A percentile compares a stretch with the other conserved stretches of the same genome.
phyloP scores from a whole-genome alignment of 176 grass and related monocot species.

The Zea luxurians region DNA sequence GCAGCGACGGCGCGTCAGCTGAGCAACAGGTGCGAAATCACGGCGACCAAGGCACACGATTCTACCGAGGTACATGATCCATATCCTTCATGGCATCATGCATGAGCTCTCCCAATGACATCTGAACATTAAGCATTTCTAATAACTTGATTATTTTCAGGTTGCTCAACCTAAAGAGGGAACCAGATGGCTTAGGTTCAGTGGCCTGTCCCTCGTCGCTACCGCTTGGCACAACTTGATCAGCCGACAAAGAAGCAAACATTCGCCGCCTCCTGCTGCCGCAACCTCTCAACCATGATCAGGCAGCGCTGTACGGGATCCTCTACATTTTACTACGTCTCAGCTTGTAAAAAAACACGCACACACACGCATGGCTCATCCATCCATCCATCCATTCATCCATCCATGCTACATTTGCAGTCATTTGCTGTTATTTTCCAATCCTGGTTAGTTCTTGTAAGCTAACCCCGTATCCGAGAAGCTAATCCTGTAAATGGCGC shows the following conservation, averaged over 20 bases:
- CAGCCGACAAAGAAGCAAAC: slow-evolving; percentile 29
- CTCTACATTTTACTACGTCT: no score
- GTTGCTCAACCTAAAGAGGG: slow-evolving; percentile 15
- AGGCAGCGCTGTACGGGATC: no score
- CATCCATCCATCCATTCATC: no score
- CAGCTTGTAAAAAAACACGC: no score
- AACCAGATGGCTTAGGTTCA: slow-evolving; percentile 25
- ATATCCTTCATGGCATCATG: not conserved
- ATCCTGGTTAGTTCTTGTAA: no score
- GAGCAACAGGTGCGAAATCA: slow-evolving; percentile 8
- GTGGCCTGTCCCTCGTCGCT: slow-evolving; percentile 30
- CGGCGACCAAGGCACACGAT: not conserved
- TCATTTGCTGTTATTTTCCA: no score
- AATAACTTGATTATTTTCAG: slow-evolving; percentile 10
- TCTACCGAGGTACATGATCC: slow-evolving; percentile 32
- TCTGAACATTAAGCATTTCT: not conserved
- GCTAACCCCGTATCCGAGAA: slow-evolving; percentile 24
- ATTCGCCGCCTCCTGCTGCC: not conserved
- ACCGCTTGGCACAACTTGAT: slow-evolving; percentile 31
- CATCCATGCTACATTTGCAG: no score
- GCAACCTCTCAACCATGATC: no score
- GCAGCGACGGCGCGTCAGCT: slow-evolving; percentile 40
- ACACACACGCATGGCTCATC: no score
- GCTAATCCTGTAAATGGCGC: no score
- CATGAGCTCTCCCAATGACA: not conserved